Base-by-base conservation (phyloP, 2,329 filamentous ascomycete genomes). In the Acephala macrosclerotiorum region DNA sequence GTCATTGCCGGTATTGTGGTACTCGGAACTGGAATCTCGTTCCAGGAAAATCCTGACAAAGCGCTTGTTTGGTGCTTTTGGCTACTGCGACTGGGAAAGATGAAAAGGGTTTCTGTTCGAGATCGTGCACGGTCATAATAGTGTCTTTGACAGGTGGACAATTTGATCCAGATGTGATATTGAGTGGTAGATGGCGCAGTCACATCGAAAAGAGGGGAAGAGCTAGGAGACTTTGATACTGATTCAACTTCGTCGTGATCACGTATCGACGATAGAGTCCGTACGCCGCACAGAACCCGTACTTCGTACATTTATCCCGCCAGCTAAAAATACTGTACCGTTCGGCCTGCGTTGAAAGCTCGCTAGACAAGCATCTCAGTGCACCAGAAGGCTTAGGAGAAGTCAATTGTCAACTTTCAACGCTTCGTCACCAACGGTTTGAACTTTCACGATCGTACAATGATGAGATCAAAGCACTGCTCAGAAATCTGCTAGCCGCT, bases 151-250 rank as follows among this genome's bases (percentile, higher is more conserved):
- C 40, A 42, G 16, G 4, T 42, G 8, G 40, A 18, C 14, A 42
- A n/a, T 16, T n/a, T 42, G 40, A 42, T 18, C n/a, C n/a, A 12
- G 20, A 49, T 11, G 18, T 49, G 45, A 25, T 25, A 20, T 49
- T 49, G n/a, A 49, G n/a, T n/a, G n/a, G 45, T 49, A 20, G n/a
- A 18, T 22, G 45, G 45, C 45, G 45, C 45, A 22, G 45, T 49
- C 45, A 22, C n/a, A 49, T 22, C 20, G 45, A 22, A 49, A 49
- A 49, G 45, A 49, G n/a, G 45, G 45, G 45, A 49, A 49, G 45
- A 49, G n/a, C 20, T 1, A 22, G 45, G 20, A 25, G n/a, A 33
- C 29, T 33, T n/a, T 22, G 1, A 22, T 11, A 20, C 45, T 7
- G 45, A 49, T 14, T 7, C 20, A 49, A 7, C n/a, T 47, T 20